A percentile compares a stretch with the other conserved stretches of the same genome.
phyloP scores from a whole-genome alignment of 192 early-diverging fungal species.

The Linnemannia schmuckeri region DNA sequence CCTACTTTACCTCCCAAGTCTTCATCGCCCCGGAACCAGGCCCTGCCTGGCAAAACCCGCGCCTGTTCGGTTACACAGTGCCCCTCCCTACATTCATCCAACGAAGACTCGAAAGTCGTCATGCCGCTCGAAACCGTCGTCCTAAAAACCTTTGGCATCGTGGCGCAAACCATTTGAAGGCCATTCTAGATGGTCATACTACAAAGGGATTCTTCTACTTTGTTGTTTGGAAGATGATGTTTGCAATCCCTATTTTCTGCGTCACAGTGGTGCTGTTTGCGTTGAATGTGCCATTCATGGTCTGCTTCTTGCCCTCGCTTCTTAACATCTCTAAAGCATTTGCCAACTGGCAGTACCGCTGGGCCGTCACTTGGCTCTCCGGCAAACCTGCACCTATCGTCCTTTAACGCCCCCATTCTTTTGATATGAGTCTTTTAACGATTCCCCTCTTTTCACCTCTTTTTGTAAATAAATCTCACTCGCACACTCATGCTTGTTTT shows the following conservation, averaged over 20 bases:
- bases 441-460: background rate
- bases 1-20: conserved; percentile 12
- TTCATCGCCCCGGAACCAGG: conserved; percentile 37
- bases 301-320: conserved; percentile 33
- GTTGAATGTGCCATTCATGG: conserved; percentile 31
- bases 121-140: conserved; percentile 18
- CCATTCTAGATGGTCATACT: conserved; percentile 21
- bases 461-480: background rate
- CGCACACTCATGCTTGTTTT: background rate
- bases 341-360: conserved; percentile 48
- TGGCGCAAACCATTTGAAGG: conserved; percentile 22
- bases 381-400: conserved; percentile 48
- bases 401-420: background rate
- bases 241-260: conserved; percentile 20
- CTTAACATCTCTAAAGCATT: conserved; percentile 27
- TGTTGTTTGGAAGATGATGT: conserved; percentile 49
- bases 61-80: conserved; percentile 12
- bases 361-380: conserved; percentile 43
- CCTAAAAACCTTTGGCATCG: conserved; percentile 42
- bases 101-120: conserved; percentile 5
- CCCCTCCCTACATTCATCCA: conserved; percentile 32
- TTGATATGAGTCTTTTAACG: background rate
- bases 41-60: conserved; percentile 24
- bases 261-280: conserved; percentile 8
- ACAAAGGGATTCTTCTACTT: conserved; percentile 38